Evolutionary conservation across 306 rosid species (phyloP), one percentile per base, ranked within the genome.

Genomic region (Vachellia pachyceras): DNA sequence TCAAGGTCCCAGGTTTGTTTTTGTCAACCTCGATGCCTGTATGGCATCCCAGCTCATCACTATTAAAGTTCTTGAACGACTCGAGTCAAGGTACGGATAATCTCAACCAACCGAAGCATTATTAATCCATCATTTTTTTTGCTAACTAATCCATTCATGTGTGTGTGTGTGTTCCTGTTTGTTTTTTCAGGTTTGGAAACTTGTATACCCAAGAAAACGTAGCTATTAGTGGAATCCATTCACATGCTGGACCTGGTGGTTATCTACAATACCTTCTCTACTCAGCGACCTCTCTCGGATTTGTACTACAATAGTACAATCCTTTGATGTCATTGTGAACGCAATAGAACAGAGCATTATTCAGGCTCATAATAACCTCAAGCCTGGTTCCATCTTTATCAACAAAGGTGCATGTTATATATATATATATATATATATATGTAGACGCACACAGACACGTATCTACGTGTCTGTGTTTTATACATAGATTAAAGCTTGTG

Each of bases 161-260:
- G 37, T 29, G 2, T n/a, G n/a, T n/a, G n/a, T n/a, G n/a, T 65
- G 7, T 10, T 37, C 35, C 10, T 18, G 52, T 18, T 61, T 41
- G 35, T 69, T 36, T 22, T 85, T 74, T 61, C 80, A 91, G 97
- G 89, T 92, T 81, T 17, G 97, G 96, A 60, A 75, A 87, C 49
- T 46, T 94, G 60, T 94, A 92, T 29, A 90, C 82, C 1, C 87
- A 90, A 85, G 94, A 94, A 81, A 94, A 92, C 72, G 87, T 92
- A 76, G 98, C 97, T 39, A 92, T 94, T 7, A 94, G 96, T 76
- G 98, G 97, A 42, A 94, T 71, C 85, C 96, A 90, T 69, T 90
- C 98, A 7, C 98, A 92, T 77, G 97, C 97, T 5, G 97, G 97
- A 20, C 98, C 98, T 0, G 97, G 98, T 6, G 98, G 98, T 41